These are phyloP conservation scores for Epichloe gansuensis DNA, from an alignment of 2,329 filamentous ascomycete genomes.

Conservation along the genomic window DNA sequence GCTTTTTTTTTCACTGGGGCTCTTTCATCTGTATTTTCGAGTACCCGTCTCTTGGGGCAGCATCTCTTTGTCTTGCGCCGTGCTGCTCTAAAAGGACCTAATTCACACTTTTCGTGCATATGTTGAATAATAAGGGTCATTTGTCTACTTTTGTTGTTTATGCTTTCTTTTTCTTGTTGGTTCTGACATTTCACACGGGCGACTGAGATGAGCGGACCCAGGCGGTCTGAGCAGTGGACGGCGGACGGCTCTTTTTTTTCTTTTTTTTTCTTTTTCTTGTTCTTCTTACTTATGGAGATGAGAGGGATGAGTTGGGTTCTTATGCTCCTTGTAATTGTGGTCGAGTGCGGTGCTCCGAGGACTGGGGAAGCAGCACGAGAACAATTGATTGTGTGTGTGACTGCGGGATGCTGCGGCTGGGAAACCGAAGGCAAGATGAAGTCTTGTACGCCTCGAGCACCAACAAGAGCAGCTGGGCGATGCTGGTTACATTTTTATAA, in stretches of 20 bases:
- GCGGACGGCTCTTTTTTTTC: not conserved
- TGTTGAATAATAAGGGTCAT: conserved; percentile 14
- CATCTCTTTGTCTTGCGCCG: conserved; percentile 9
- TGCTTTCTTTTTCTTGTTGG: conserved; percentile 8
- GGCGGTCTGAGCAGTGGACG: conserved; percentile 17
- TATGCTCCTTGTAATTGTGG: conserved; percentile 5
- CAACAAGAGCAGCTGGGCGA: not conserved
- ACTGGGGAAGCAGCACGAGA: not conserved
- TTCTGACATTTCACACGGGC: conserved; percentile 6
- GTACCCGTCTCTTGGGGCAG: conserved; percentile 1
- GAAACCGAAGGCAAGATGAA: not conserved
- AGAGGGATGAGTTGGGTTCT: conserved; percentile 5
- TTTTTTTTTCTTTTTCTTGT: not conserved
- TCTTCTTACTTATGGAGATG: not conserved
- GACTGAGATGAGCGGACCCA: conserved; percentile 15
- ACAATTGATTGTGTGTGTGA: not conserved
- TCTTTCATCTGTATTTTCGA: conserved; percentile 17
- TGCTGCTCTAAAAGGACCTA: conserved; percentile 15
- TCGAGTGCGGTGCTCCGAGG: not conserved
- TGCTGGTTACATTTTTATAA: not conserved
- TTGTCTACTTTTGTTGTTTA: conserved; percentile 11
- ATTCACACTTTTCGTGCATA: conserved; percentile 19
- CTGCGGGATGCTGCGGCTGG: not conserved
- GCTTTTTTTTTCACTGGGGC: conserved; percentile 17
- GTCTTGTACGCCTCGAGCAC: not conserved